Conservation (phyloP, 2,329 filamentous ascomycete genomes). For the Teratosphaeriaceae sp. region DNA sequence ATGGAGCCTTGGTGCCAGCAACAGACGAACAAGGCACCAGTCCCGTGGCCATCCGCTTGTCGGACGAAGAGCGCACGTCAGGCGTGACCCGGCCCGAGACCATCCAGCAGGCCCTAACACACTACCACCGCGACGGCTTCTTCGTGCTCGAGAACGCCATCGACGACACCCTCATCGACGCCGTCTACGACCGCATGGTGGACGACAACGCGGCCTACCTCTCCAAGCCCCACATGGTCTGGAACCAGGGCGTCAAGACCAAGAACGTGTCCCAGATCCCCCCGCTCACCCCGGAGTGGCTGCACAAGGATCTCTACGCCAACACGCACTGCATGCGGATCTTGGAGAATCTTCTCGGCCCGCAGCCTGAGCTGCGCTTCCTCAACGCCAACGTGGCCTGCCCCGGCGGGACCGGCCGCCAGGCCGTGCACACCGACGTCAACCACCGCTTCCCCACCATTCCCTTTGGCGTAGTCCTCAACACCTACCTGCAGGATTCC, state of each 20-base stretch:
- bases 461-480: constrained; percentile 43
- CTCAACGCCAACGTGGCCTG: constrained; percentile 31
- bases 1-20: constrained; percentile 8
- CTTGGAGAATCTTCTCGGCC: constrained; percentile 23
- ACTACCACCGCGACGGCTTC: constrained; percentile 27
- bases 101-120: constrained; percentile 9
- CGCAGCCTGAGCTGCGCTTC: constrained; percentile 26
- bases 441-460: constrained; percentile 28
- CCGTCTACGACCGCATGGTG: constrained; percentile 13
- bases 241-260: constrained; percentile 15
- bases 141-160: constrained; percentile 30
- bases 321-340: constrained; percentile 14
- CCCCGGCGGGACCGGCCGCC: constrained; percentile 17
- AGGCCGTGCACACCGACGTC: constrained; percentile 30
- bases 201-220: constrained; percentile 11
- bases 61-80: constrained; percentile 8
- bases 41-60: constrained; percentile 9
- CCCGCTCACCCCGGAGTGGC: constrained; percentile 12
- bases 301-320: constrained; percentile 17
- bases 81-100: constrained; percentile 7
- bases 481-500: constrained; percentile 42
- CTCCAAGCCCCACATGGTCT: constrained; percentile 11
- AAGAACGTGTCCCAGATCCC: constrained; percentile 17
- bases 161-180: constrained; percentile 10
- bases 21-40: constrained; percentile 9